phyloP scores from a whole-genome alignment of 208 protist genomes.

The Endotrypanum monterogeii region DNA sequence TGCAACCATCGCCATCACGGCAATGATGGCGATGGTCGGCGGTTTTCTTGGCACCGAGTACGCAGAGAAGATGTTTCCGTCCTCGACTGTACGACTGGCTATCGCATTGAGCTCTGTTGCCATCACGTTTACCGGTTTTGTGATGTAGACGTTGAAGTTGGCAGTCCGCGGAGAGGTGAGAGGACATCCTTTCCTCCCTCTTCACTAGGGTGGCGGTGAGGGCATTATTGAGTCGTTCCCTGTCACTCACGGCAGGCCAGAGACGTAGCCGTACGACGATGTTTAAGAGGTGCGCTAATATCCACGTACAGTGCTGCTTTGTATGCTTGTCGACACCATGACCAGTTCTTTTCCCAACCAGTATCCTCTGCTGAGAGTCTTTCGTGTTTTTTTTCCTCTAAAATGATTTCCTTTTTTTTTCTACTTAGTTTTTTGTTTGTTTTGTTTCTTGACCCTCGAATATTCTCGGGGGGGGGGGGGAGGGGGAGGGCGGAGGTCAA shows the following conservation, averaged over 20 bases:
- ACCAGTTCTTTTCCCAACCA: background rate
- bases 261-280: background rate
- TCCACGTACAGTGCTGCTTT: background rate
- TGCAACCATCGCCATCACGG: slow-evolving; percentile 25
- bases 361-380: background rate
- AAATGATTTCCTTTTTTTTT: background rate
- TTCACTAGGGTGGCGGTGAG: no score
- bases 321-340: background rate
- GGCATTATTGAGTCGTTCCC: no score
- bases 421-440: no score
- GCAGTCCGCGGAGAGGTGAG: background rate
- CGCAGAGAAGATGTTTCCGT: slow-evolving; percentile 30
- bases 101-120: slow-evolving; percentile 9
- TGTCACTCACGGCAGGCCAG: no score
- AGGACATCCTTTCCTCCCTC: background rate
- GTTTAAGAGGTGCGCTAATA: background rate
- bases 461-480: no score
- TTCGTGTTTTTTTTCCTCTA: no score
- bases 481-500: no score
- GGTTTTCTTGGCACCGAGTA: slow-evolving; percentile 33
- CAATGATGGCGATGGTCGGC: slow-evolving; percentile 31
- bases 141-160: background rate
- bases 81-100: slow-evolving; percentile 8
- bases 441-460: no score
- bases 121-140: slow-evolving; percentile 1